Evolutionary conservation across 1,284 basidiomycete genomes (phyloP).

Genomic region (Boletus semigastroideus): DNA sequence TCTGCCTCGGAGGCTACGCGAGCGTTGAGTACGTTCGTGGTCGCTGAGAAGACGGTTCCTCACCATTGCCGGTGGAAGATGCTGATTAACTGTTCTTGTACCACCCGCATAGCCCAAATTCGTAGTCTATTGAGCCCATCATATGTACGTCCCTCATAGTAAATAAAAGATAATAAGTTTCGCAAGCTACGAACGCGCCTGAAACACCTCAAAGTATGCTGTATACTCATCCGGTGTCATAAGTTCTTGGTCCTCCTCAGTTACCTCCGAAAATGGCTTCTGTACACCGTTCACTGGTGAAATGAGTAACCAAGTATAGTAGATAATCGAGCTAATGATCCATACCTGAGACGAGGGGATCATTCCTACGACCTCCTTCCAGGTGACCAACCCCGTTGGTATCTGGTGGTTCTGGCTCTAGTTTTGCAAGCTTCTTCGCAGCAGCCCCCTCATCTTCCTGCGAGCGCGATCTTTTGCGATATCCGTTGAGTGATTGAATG

Average conservation of each 20-base stretch:
- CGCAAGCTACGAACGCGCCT: constrained; percentile 34
- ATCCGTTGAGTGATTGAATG: constrained; percentile 61
- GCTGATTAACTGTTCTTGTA: constrained; percentile 19
- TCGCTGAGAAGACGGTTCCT: constrained; percentile 1
- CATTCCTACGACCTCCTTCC: constrained; percentile 4
- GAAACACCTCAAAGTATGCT: constrained; percentile 69
- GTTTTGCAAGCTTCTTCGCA: constrained; percentile 47
- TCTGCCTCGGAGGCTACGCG: constrained; percentile 30
- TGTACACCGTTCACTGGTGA: constrained; percentile 64
- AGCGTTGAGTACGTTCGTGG: neutral
- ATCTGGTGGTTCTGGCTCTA: constrained; percentile 29
- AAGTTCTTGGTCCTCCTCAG: constrained; percentile 78
- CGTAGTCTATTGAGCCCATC: neutral
- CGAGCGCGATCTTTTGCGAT: constrained; percentile 70
- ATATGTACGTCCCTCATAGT: constrained; percentile 4
- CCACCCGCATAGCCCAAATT: neutral
- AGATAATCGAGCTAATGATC: constrained; percentile 8
- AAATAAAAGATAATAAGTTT: neutral
- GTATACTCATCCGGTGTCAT: constrained; percentile 86
- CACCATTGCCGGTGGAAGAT: constrained; percentile 16
- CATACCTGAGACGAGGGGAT: constrained; percentile 67
- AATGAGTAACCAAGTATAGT: neutral
- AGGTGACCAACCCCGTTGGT: constrained; percentile 1
- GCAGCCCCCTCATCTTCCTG: constrained; percentile 51
- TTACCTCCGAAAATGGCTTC: constrained; percentile 69